Percentiles rank a stretch among this genome's conserved stretches.
phyloP scores from a whole-genome alignment of 306 rosid species.

The Cyclanthera cordifolia region DNA sequence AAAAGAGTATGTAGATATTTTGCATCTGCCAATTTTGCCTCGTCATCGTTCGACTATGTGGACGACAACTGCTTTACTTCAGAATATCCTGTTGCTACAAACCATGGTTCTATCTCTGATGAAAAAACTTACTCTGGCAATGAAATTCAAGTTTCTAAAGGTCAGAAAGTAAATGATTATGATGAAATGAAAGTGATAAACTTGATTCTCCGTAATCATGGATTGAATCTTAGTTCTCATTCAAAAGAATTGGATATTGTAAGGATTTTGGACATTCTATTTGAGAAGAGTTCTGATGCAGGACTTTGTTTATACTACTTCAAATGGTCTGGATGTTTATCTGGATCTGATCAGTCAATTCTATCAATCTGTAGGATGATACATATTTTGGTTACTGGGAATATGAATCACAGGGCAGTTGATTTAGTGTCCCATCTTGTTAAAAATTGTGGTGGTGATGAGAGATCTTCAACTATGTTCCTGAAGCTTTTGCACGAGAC shows the following conservation, averaged over 20 bases:
- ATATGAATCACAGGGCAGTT: constrained; percentile 29
- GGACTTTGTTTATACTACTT: constrained; percentile 20
- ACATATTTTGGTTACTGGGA: constrained; percentile 28
- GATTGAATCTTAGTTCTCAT: constrained; percentile 20
- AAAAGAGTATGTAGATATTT: constrained; percentile 12
- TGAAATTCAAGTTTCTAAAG: constrained; percentile 4
- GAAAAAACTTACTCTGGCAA: constrained; percentile 5
- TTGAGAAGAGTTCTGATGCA: constrained; percentile 27
- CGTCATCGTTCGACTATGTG: constrained; percentile 13
- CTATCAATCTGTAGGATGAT: constrained; percentile 22
- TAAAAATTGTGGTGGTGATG: constrained; percentile 4
- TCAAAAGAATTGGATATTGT: constrained; percentile 6
- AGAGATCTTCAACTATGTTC: constrained; percentile 11
- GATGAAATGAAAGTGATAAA: constrained; percentile 14
- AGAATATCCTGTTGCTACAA: constrained; percentile 11
- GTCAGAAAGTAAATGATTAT: constrained; percentile 3
- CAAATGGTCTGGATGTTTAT: constrained; percentile 22
- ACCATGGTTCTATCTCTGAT: constrained; percentile 1
- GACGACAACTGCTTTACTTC: constrained; percentile 13
- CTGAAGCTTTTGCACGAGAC: constrained; percentile 14
- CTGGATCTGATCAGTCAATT: constrained; percentile 18
- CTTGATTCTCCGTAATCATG: constrained; percentile 17
- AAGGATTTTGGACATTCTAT: constrained; percentile 21
- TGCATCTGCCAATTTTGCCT: constrained; percentile 8
- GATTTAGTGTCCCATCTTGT: constrained; percentile 21